These are phyloP conservation scores for Rubus parviflorus DNA, from an alignment of 306 rosid species.

Conservation along the genomic window DNA sequence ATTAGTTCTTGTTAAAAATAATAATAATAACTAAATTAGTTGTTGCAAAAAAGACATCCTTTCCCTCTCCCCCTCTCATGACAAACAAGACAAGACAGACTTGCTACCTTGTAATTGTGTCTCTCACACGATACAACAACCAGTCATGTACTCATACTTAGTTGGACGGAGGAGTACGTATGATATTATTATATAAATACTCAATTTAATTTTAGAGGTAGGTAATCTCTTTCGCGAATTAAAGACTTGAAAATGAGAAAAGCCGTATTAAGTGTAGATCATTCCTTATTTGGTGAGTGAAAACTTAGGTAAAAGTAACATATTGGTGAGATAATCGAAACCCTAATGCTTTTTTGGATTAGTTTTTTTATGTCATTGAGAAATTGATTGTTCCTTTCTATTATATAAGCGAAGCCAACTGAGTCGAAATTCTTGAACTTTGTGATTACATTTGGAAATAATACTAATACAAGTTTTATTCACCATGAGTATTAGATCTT, in stretches of 20 bases:
- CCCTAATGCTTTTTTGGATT: too few species aligned
- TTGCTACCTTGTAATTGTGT: neutral
- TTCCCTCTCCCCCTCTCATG: neutral
- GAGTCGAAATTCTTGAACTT: neutral
- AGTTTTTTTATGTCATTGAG: neutral
- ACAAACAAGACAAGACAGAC: constrained; percentile 12
- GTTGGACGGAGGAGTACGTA: neutral
- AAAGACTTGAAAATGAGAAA: neutral
- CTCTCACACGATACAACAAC: neutral
- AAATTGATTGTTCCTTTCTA: neutral
- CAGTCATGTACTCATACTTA: neutral
- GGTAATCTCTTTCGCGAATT: neutral
- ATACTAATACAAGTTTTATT: too few species aligned
- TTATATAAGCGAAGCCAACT: neutral
- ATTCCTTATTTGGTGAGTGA: too few species aligned
- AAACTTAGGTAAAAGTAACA: too few species aligned
- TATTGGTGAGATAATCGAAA: too few species aligned
- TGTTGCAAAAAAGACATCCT: constrained; percentile 2
- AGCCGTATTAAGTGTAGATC: too few species aligned
- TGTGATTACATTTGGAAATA: too few species aligned
- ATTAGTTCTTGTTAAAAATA: too few species aligned
- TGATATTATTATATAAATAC: neutral
- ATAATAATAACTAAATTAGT: neutral
- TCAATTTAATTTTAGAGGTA: neutral
- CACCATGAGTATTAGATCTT: neutral